phyloP scores from a whole-genome alignment of 1,284 basidiomycete species.

The Rhodotorula glutinis region DNA sequence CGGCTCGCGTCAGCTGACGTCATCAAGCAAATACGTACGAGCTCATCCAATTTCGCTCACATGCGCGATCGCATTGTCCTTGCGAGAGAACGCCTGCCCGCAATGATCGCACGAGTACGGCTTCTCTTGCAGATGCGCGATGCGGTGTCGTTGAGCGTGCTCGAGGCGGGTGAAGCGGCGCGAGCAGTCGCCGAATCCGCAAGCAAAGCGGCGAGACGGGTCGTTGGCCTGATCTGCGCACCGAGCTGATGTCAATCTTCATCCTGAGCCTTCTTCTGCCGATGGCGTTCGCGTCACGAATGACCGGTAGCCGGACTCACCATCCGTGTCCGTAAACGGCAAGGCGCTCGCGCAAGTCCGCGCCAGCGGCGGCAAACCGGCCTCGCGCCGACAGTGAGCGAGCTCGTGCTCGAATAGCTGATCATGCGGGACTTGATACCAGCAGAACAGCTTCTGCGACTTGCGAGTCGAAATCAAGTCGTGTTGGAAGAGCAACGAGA shows the following conservation, averaged over 20 bases:
- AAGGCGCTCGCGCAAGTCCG: not conserved
- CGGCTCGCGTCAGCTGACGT: too few relatives aligned
- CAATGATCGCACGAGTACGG: not conserved
- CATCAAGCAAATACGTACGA: too few relatives aligned
- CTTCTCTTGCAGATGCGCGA: not conserved
- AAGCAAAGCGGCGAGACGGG: not conserved
- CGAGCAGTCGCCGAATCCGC: not conserved
- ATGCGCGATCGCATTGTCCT: slow-evolving; percentile 6
- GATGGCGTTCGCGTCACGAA: too few relatives aligned
- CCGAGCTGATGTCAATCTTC: too few relatives aligned
- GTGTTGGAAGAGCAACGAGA: slow-evolving; percentile 88
- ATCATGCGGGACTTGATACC: slow-evolving; percentile 87
- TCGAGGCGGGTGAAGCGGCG: not conserved
- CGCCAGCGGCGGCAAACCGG: not conserved
- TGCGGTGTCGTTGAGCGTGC: not conserved
- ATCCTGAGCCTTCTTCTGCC: too few relatives aligned
- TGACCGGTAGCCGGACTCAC: too few relatives aligned
- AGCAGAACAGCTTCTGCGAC: slow-evolving; percentile 92
- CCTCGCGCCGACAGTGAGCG: not conserved
- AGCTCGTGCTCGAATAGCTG: slow-evolving; percentile 63
- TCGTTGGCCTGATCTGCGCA: not conserved
- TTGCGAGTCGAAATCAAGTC: slow-evolving; percentile 93
- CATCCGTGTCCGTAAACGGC: not conserved
- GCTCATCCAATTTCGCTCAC: too few relatives aligned
- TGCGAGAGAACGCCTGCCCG: slow-evolving; percentile 6